A percentile compares a stretch with the other conserved stretches of the same genome.
These are phyloP conservation scores for Globisporangium carolinianum DNA, from an alignment of 352 stramenopile species.

Conservation along the genomic window DNA sequence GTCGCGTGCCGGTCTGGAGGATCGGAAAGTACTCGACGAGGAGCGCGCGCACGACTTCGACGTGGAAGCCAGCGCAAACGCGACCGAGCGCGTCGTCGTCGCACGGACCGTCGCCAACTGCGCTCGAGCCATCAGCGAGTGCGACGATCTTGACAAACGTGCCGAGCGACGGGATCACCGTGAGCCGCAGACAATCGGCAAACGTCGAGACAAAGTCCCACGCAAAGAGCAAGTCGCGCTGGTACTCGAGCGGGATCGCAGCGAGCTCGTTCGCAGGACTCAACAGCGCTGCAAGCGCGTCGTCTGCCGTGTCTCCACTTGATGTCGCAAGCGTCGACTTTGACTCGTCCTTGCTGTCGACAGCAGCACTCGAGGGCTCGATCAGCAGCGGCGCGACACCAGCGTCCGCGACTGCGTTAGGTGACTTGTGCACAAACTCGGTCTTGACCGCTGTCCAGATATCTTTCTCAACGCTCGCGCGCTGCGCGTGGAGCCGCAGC, in stretches of 20 bases:
- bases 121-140: conserved; percentile 35
- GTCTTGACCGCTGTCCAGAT: conserved; percentile 56
- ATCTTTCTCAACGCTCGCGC: conserved; percentile 32
- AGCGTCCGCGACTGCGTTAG: no score
- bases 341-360: background rate
- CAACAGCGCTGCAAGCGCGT: conserved; percentile 15
- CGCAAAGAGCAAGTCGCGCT: conserved; percentile 58
- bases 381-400: background rate
- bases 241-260: conserved; percentile 29
- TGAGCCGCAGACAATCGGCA: conserved; percentile 49
- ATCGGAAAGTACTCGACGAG: conserved; percentile 61
- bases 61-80: conserved; percentile 45
- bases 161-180: conserved; percentile 37
- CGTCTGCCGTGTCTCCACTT: background rate
- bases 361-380: background rate
- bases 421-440: background rate
- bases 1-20: conserved; percentile 56
- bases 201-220: conserved; percentile 79
- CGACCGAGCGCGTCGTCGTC: conserved; percentile 42
- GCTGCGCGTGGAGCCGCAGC: conserved; percentile 48
- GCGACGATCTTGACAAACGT: conserved; percentile 47
- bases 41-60: conserved; percentile 39
- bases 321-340: no score
- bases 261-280: conserved; percentile 30
- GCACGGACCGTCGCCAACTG: conserved; percentile 38